These are phyloP conservation scores for Sclerotinia glacialis DNA, from an alignment of 2,329 filamentous ascomycete genomes.

Conservation along the genomic window DNA sequence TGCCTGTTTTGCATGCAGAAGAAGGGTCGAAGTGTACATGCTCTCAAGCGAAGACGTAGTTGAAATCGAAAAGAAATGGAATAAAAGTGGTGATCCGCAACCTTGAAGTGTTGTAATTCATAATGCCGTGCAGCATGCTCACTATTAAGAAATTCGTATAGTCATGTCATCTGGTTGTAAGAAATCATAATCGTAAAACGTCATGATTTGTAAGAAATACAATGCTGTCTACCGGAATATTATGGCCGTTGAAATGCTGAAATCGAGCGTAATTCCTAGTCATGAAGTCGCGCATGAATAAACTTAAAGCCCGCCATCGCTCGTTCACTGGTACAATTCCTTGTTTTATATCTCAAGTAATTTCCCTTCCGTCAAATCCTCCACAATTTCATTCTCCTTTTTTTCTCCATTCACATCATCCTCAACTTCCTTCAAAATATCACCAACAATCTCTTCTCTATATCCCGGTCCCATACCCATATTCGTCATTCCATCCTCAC, in stretches of 20 bases:
- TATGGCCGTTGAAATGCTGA: not conserved
- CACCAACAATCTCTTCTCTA: slow-evolving; percentile 5
- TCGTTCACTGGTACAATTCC: not conserved
- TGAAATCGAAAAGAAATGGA: not conserved
- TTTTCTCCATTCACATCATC: not conserved
- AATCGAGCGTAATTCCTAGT: not conserved
- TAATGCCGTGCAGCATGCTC: not conserved
- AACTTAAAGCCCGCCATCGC: not conserved
- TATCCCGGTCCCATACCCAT: slow-evolving; percentile 1
- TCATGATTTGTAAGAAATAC: not conserved
- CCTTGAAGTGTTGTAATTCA: not conserved
- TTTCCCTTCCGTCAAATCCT: not conserved
- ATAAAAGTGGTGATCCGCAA: not conserved
- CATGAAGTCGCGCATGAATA: not conserved
- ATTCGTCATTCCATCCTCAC: not conserved
- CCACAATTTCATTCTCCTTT: not conserved
- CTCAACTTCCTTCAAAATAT: not conserved
- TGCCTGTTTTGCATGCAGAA: not conserved
- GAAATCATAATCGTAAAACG: not conserved
- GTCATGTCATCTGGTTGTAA: not conserved
- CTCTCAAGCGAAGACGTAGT: no score
- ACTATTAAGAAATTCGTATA: not conserved
- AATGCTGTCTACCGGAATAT: not conserved
- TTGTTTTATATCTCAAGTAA: not conserved
- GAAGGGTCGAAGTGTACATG: not conserved